These are phyloP conservation scores for Stagonosporopsis rhizophila DNA, from an alignment of 2,329 filamentous ascomycete species.

Conservation along the genomic window DNA sequence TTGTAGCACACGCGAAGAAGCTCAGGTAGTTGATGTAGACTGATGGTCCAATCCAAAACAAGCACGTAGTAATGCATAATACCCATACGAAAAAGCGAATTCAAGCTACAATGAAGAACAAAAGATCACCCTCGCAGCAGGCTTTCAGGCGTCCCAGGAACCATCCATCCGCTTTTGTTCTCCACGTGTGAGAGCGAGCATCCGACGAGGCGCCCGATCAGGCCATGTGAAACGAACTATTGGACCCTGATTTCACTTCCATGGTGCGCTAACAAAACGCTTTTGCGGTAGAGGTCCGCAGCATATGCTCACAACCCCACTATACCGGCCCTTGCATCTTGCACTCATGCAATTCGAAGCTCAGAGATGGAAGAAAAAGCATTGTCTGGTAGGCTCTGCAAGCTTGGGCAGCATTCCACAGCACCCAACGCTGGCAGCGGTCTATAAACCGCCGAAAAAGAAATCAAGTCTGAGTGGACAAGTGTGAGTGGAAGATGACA, in stretches of 20 bases:
- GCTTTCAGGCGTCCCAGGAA: conserved; percentile 7
- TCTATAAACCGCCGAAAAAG: neutral
- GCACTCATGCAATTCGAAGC: neutral
- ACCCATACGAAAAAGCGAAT: neutral
- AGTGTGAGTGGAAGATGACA: neutral
- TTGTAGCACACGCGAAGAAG: conserved; percentile 89
- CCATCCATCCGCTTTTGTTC: conserved; percentile 4
- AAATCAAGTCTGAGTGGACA: neutral
- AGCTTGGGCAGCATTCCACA: neutral
- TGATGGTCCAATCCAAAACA: neutral
- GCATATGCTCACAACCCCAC: conserved; percentile 10
- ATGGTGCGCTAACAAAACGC: conserved; percentile 1
- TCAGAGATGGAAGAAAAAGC: neutral
- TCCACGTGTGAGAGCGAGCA: conserved; percentile 12
- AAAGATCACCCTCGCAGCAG: neutral
- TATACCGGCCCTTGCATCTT: conserved; percentile 1
- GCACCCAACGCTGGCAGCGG: neutral
- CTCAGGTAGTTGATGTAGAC: conserved; percentile 65
- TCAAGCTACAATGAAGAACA: neutral
- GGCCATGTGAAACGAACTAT: conserved; percentile 16
- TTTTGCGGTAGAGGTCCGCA: conserved; percentile 10
- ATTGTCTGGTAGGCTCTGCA: neutral
- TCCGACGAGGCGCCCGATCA: neutral
- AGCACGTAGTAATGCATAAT: conserved; percentile 46
- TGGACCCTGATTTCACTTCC: conserved; percentile 11